Conservation (phyloP, 192 early-diverging fungal genomes). For the Spizellomyces sp. region DNA sequence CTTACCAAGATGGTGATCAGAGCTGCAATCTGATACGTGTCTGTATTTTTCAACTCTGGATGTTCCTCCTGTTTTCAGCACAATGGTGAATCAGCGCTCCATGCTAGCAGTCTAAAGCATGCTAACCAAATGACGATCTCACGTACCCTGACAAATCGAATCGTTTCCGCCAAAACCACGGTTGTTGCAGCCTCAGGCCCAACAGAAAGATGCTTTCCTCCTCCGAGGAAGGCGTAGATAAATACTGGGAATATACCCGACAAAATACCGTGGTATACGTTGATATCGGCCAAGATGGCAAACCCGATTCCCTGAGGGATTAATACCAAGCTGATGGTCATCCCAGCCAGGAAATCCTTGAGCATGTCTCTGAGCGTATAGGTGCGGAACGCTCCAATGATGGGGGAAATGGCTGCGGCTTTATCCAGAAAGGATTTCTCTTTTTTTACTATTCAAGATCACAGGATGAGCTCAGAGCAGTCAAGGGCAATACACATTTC, state of each 20-base stretch:
- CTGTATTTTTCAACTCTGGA: not conserved
- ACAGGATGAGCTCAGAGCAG: no score
- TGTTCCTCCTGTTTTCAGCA: not conserved
- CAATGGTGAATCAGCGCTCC: no score
- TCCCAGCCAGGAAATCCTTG: not conserved
- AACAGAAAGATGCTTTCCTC: constrained; percentile 1
- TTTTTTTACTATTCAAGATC: not conserved
- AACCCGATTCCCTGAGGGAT: not conserved
- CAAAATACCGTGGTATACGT: not conserved
- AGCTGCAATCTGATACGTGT: not conserved
- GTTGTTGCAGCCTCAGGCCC: not conserved
- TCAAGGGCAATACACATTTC: no score
- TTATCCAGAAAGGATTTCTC: not conserved
- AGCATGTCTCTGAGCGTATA: not conserved
- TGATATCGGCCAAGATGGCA: not conserved
- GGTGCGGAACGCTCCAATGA: not conserved
- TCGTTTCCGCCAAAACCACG: not conserved
- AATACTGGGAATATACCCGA: not conserved
- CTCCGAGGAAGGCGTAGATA: constrained; percentile 4
- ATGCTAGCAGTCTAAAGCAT: no score
- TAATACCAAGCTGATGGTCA: not conserved
- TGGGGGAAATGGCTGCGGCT: not conserved
- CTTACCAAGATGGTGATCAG: not conserved
- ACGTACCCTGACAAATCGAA: not conserved
- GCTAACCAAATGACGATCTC: no score